Percentiles rank a stretch among this genome's conserved stretches.
These are phyloP conservation scores for Botrytis fragariae DNA, from an alignment of 2,329 filamentous ascomycete species.

Conservation along the genomic window DNA sequence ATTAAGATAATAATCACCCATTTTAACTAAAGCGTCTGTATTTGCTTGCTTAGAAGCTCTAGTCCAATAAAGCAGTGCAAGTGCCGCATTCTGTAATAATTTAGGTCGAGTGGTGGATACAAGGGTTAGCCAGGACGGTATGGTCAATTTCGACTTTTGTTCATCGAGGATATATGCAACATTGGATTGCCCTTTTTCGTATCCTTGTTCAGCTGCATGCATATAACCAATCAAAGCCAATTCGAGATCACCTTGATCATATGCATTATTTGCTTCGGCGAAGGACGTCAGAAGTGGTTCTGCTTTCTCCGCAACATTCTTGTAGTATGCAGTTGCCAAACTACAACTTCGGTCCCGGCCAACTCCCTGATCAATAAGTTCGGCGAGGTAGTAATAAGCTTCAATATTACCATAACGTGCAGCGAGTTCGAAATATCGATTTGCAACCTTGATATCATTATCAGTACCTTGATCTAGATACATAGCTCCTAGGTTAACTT, in stretches of 20 bases:
- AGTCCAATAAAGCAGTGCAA: conserved; percentile 82
- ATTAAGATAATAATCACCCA: conserved; percentile 93
- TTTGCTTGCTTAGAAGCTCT: conserved; percentile 91
- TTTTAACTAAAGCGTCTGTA: conserved; percentile 91
- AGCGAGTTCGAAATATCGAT: conserved; percentile 68
- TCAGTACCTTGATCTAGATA: conserved; percentile 64
- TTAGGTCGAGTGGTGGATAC: conserved; percentile 40
- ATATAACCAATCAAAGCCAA: conserved; percentile 63
- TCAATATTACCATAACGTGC: conserved; percentile 67
- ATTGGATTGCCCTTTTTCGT: conserved; percentile 68
- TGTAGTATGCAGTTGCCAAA: conserved; percentile 66
- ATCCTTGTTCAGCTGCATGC: conserved; percentile 74
- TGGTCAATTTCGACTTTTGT: conserved; percentile 51
- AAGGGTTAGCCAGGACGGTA: conserved; percentile 41
- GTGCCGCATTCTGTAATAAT: conserved; percentile 54
- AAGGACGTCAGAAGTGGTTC: conserved; percentile 60
- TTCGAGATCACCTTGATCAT: conserved; percentile 61
- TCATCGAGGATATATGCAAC: conserved; percentile 70
- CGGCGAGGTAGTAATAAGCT: conserved; percentile 70
- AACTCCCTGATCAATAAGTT: conserved; percentile 63
- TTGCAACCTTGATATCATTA: conserved; percentile 49
- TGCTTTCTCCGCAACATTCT: conserved; percentile 56
- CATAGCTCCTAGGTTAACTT: conserved; percentile 64
- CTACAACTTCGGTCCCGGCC: conserved; percentile 65
- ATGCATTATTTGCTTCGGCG: conserved; percentile 64